These are phyloP conservation scores for Backusella liffmaniae DNA, from an alignment of 192 early-diverging fungal species.

Conservation along the genomic window DNA sequence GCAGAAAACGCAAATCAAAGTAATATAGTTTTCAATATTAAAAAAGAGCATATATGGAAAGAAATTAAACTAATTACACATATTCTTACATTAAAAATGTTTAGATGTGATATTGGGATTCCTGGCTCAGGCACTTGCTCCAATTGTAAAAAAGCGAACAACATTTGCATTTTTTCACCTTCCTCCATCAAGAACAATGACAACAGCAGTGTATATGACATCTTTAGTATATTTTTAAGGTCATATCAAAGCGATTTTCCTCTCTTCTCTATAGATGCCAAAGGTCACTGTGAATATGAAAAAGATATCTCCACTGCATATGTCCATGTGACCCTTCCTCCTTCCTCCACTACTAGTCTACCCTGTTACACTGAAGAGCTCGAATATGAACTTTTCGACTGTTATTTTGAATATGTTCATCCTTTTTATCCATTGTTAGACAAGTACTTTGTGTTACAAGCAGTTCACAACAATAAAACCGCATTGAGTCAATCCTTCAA, in stretches of 20 bases:
- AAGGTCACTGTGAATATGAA: constrained; percentile 11
- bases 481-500: neutral
- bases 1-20: constrained; percentile 31
- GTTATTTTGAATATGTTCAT: constrained; percentile 14
- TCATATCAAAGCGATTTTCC: constrained; percentile 1
- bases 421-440: constrained; percentile 10
- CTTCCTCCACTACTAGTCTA: neutral
- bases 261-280: constrained; percentile 1
- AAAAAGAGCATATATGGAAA: neutral
- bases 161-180: constrained; percentile 16
- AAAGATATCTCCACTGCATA: neutral
- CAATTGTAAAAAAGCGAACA: constrained; percentile 13
- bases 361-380: constrained; percentile 6
- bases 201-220: neutral
- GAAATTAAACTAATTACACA: neutral
- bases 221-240: neutral
- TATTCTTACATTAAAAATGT: neutral
- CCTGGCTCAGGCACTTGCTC: constrained; percentile 24
- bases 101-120: constrained; percentile 23
- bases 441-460: constrained; percentile 2
- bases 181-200: neutral
- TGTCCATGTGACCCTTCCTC: constrained; percentile 1
- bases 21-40: constrained; percentile 1
- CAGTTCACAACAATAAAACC: neutral
- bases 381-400: constrained; percentile 3